phyloP scores from a whole-genome alignment of 495 filamentous ascomycete species.

The Xylaria scruposa region DNA sequence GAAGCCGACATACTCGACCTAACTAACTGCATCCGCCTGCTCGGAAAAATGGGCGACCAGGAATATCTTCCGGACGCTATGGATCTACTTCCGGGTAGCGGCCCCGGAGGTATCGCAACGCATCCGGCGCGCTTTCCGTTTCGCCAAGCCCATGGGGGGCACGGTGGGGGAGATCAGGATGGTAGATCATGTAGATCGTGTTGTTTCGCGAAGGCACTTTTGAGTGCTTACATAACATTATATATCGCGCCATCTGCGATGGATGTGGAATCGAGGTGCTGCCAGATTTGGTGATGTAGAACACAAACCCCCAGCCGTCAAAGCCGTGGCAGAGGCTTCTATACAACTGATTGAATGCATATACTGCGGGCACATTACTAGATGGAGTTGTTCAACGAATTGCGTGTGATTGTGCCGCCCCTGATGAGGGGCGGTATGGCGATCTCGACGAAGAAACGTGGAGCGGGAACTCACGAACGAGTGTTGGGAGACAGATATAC shows the following conservation, averaged over 20 bases:
- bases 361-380: too few relatives aligned
- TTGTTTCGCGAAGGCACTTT: background rate
- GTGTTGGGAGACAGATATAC: too few relatives aligned
- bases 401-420: too few relatives aligned
- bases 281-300: too few relatives aligned
- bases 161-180: background rate
- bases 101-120: background rate
- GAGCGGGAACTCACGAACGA: too few relatives aligned
- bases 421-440: too few relatives aligned
- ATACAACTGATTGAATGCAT: too few relatives aligned
- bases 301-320: too few relatives aligned
- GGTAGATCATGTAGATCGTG: background rate
- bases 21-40: background rate
- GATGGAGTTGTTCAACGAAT: too few relatives aligned
- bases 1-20: background rate
- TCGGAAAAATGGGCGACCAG: background rate
- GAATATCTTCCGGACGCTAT: background rate
- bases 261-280: too few relatives aligned
- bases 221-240: background rate
- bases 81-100: background rate
- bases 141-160: background rate
- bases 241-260: background rate
- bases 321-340: too few relatives aligned
- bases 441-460: too few relatives aligned
- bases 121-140: background rate